Evolutionary conservation across 148 eudicot species (phyloP), one percentile per base, ranked within the genome.

Genomic region (Pouteria glomerata): DNA sequence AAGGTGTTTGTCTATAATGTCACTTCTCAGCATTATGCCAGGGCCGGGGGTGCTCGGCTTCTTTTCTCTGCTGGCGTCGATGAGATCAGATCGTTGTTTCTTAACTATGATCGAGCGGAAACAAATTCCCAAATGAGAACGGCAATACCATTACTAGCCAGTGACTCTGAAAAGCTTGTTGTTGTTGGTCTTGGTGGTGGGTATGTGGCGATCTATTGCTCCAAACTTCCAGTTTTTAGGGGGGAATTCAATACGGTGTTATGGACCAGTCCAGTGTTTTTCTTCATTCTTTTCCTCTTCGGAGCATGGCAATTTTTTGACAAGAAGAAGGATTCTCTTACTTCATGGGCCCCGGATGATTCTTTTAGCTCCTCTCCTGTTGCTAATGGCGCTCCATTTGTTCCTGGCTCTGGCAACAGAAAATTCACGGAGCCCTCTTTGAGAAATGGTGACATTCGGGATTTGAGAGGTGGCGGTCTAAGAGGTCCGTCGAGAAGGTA

Each of bases 231-330:
- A 0, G 68, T 79, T 77, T 69, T 76, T 75, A 87, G 82, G 74
- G 87, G 78, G 33, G 99, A 96, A 74, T 78, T 83, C 41, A 84
- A 66, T 63, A 84, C 85, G 2, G 77, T 92, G 68, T 73, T 87
- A 33, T 92, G 96, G 94, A 87, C 94, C 11, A 92, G 90, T 73
- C 99, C 96, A 0, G 84, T 90, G 29, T 37, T 96, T 60, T 79
- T 96, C 65, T 96, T 96, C 76, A 79, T 96, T 52, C 81, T 96
- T 44, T 96, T 96, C 80, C 80, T 96, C 44, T 90, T 96, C 69
- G 99, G 88, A 68, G 97, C 96, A 3, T 96, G 92, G 91, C 94
- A 92, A 41, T 96, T 92, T 74, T 96, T 96, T 70, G 92, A 94
- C 34, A 90, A 90, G 70, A 96, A 96, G 72, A 96, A 92, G 82